phyloP scores from a whole-genome alignment of 1,284 basidiomycete genomes.

The Rhodotorula glutinis region DNA sequence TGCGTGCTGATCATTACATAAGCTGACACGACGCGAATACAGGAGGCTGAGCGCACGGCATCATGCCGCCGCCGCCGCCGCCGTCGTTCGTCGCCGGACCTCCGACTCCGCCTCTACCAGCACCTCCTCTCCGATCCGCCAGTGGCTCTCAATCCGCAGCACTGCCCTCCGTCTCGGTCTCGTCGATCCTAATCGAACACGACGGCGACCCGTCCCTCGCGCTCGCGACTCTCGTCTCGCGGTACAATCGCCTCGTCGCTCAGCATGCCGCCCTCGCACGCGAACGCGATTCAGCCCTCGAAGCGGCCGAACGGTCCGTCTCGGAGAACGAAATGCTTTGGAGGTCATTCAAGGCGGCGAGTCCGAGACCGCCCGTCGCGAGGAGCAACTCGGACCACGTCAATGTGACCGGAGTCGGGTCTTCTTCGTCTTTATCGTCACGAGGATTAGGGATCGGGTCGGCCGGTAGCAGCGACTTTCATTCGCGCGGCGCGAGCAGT shows the following conservation, averaged over 20 bases:
- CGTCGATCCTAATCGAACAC: conserved; percentile 23
- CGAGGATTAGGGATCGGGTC: neutral
- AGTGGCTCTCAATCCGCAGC: no score
- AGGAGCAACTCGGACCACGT: conserved; percentile 19
- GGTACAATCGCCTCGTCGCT: conserved; percentile 25
- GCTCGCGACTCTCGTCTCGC: conserved; percentile 24
- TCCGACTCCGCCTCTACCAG: neutral
- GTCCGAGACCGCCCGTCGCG: conserved; percentile 16
- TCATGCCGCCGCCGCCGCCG: no score
- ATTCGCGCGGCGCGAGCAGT: no score
- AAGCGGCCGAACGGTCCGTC: conserved; percentile 11
- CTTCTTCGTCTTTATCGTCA: neutral
- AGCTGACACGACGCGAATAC: no score
- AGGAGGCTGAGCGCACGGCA: no score
- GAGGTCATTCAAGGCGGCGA: conserved; percentile 27
- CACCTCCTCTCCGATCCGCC: no score
- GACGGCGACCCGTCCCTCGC: conserved; percentile 19
- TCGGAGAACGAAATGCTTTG: conserved; percentile 33
- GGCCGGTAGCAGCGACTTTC: no score
- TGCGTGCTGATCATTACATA: no score
- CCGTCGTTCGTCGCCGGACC: no score
- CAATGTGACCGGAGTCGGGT: neutral
- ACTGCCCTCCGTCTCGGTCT: neutral
- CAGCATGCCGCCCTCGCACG: conserved; percentile 9
- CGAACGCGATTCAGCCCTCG: conserved; percentile 15